phyloP scores from a whole-genome alignment of 805 yeast genomes.

The Zygoascus ofunaensis region DNA sequence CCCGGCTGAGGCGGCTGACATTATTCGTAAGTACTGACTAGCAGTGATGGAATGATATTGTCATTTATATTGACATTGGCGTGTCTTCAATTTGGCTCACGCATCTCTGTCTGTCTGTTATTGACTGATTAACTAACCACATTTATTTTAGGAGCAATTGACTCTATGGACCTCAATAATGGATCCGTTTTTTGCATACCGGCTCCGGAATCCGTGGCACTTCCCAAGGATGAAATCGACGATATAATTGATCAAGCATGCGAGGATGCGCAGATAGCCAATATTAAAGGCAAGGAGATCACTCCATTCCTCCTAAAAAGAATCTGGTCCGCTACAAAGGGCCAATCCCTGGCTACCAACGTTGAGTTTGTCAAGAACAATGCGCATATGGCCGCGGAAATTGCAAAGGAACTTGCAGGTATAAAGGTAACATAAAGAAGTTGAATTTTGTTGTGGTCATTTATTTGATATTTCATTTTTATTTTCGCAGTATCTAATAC shows the following conservation, averaged over 20 bases:
- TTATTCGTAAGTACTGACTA: conserved; percentile 41
- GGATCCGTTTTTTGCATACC: conserved; percentile 79
- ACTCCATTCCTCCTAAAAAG: conserved; percentile 69
- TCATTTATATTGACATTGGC: too few relatives aligned
- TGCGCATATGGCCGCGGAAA: conserved; percentile 56
- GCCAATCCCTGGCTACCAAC: conserved; percentile 61
- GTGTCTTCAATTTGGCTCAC: too few relatives aligned
- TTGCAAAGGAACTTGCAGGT: conserved; percentile 46
- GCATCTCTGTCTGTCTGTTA: background rate
- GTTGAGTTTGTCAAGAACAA: conserved; percentile 69
- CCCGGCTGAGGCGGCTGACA: conserved; percentile 51
- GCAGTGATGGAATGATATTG: too few relatives aligned
- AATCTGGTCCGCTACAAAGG: conserved; percentile 60
- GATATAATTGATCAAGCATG: conserved; percentile 51
- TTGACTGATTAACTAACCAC: conserved; percentile 4
- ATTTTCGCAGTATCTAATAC: too few relatives aligned
- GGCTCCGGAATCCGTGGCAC: conserved; percentile 57
- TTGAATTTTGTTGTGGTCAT: too few relatives aligned
- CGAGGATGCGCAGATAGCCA: conserved; percentile 41
- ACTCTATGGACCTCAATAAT: conserved; percentile 43
- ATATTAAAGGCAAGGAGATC: conserved; percentile 59
- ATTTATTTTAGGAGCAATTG: conserved; percentile 33
- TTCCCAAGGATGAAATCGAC: conserved; percentile 45
- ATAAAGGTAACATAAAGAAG: conserved; percentile 33
- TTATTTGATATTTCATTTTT: too few relatives aligned